These are phyloP conservation scores for Achlya hypogyna DNA, from an alignment of 352 stramenopile genomes.

Conservation along the genomic window DNA sequence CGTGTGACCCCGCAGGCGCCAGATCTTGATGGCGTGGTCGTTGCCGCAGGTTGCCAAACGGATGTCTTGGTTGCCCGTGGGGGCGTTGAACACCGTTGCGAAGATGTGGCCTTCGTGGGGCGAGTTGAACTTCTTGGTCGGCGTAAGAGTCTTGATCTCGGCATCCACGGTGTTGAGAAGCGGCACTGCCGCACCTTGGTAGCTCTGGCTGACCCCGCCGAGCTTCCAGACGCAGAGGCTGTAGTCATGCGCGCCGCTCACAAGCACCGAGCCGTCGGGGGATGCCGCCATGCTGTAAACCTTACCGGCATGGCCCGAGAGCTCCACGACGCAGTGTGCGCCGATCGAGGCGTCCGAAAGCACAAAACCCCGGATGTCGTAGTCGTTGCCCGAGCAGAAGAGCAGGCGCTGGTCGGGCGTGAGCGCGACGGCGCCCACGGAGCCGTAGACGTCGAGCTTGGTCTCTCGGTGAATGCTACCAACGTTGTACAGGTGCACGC, in stretches of 20 bases:
- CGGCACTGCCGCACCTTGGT: constrained; percentile 14
- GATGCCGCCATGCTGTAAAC: constrained; percentile 17
- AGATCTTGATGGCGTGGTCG: constrained; percentile 21
- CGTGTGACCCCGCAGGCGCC: constrained; percentile 10
- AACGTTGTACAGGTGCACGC: constrained; percentile 22
- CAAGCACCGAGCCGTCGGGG: constrained; percentile 9
- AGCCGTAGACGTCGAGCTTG: constrained; percentile 18
- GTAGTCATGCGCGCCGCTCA: constrained; percentile 21
- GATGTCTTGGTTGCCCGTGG: background rate
- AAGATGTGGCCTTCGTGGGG: constrained; percentile 19
- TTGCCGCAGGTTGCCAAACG: constrained; percentile 19
- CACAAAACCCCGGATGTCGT: constrained; percentile 19
- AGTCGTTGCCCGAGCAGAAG: constrained; percentile 21
- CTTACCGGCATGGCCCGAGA: constrained; percentile 17
- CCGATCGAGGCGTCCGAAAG: constrained; percentile 3
- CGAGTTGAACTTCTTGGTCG: constrained; percentile 6
- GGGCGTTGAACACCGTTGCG: background rate
- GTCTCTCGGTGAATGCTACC: constrained; percentile 14
- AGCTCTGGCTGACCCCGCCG: background rate
- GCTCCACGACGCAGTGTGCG: constrained; percentile 9
- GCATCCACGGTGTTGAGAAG: constrained; percentile 11
- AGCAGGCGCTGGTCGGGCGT: constrained; percentile 15
- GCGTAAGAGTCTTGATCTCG: background rate
- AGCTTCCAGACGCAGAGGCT: constrained; percentile 21
- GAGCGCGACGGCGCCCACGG: constrained; percentile 8